These are phyloP conservation scores for Benincasa hispida DNA, from an alignment of 306 rosid genomes.

Conservation along the genomic window DNA sequence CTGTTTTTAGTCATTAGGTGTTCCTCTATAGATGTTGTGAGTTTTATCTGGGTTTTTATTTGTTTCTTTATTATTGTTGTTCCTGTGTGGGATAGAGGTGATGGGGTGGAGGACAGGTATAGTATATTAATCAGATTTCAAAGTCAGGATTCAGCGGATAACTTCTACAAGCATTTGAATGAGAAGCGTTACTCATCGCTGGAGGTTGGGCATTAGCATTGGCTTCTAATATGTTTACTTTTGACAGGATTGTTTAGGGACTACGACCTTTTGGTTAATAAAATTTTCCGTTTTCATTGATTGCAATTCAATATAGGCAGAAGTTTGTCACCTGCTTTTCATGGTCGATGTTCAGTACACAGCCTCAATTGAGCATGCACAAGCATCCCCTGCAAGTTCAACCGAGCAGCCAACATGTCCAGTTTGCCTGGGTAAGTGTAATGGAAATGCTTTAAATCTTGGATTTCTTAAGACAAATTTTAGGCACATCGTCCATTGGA, in stretches of 20 bases:
- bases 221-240: not conserved
- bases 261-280: not conserved
- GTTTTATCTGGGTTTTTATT: not conserved
- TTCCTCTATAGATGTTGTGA: not conserved
- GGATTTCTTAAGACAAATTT: not conserved
- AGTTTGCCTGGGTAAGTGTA: conserved; percentile 57
- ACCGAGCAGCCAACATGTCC: conserved; percentile 90
- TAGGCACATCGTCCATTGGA: not conserved
- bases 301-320: conserved; percentile 30
- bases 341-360: conserved; percentile 80
- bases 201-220: conserved; percentile 34
- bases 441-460: not conserved
- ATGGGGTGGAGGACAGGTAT: conserved; percentile 66
- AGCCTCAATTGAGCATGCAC: conserved; percentile 75
- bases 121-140: conserved; percentile 73
- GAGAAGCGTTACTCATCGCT: conserved; percentile 67
- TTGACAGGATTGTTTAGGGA: not conserved
- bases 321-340: conserved; percentile 65
- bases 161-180: conserved; percentile 65
- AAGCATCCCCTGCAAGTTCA: conserved; percentile 50
- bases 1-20: not conserved
- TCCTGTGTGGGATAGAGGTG: conserved; percentile 34
- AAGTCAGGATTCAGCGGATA: conserved; percentile 55
- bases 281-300: not conserved
- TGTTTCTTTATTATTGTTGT: not conserved